phyloP scores from a whole-genome alignment of 352 stramenopile species.

The Phytophthora pisi region DNA sequence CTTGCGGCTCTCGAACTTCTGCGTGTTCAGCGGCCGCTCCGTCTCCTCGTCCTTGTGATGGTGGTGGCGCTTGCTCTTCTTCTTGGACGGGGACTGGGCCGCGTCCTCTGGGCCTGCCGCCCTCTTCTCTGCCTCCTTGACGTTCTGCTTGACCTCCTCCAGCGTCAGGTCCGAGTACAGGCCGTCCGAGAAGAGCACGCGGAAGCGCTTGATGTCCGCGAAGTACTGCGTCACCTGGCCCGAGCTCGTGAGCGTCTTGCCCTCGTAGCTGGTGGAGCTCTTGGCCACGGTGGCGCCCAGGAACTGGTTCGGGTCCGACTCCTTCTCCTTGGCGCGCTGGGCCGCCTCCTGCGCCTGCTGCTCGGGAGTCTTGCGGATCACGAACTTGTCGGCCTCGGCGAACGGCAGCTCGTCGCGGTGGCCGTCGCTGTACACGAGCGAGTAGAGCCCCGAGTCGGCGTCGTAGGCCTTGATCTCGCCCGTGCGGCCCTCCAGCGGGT shows the following conservation, averaged over 20 bases:
- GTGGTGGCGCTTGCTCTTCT: slow-evolving; percentile 33
- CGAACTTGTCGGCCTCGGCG: slow-evolving; percentile 37
- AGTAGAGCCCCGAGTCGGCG: slow-evolving; percentile 46
- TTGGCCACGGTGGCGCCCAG: slow-evolving; percentile 47
- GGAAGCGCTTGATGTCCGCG: slow-evolving; percentile 43
- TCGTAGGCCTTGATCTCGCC: slow-evolving; percentile 58
- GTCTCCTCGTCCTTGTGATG: slow-evolving; percentile 21
- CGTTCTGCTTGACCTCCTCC: slow-evolving; percentile 38
- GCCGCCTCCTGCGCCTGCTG: slow-evolving; percentile 4
- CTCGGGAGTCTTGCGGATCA: slow-evolving; percentile 37
- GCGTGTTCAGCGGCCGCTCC: slow-evolving; percentile 40
- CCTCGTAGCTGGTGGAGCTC: slow-evolving; percentile 55
- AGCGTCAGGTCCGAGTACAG: slow-evolving; percentile 52
- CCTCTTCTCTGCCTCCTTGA: slow-evolving; percentile 27
- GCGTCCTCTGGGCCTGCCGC: slow-evolving; percentile 9
- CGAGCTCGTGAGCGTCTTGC: slow-evolving; percentile 37
- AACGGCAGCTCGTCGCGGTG: slow-evolving; percentile 44
- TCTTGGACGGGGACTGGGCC: slow-evolving; percentile 11
- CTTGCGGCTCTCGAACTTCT: slow-evolving; percentile 55
- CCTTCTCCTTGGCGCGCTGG: not conserved
- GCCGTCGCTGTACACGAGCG: slow-evolving; percentile 59
- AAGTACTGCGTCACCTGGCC: slow-evolving; percentile 63
- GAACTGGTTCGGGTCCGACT: slow-evolving; percentile 50
- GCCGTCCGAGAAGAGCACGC: slow-evolving; percentile 51
- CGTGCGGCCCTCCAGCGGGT: slow-evolving; percentile 64